These are phyloP conservation scores for Populus ilicifolia DNA, from an alignment of 345 rosid genomes.

Conservation along the genomic window DNA sequence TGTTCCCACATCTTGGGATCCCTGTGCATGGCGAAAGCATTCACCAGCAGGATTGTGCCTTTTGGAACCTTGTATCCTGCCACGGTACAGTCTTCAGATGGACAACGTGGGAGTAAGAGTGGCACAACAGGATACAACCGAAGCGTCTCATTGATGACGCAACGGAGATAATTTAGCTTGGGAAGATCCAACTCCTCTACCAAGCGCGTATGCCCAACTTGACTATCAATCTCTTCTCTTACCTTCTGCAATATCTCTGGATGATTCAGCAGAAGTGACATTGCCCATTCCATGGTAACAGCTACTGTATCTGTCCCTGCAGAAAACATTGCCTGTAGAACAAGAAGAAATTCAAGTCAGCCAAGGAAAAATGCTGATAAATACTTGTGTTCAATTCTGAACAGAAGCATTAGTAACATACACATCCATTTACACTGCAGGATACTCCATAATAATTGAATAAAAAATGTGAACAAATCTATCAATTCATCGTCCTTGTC, in stretches of 20 bases:
- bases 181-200: conserved; percentile 25
- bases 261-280: conserved; percentile 37
- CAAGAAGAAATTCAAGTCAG: too few species aligned
- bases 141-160: conserved; percentile 20
- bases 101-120: conserved; percentile 28
- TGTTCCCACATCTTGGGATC: conserved; percentile 35
- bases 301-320: conserved; percentile 35
- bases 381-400: too few species aligned
- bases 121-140: conserved; percentile 26
- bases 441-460: too few species aligned
- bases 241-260: conserved; percentile 21
- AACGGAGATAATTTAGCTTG: conserved; percentile 20
- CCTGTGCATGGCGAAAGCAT: conserved; percentile 23
- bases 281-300: conserved; percentile 34
- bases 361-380: too few species aligned
- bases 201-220: conserved; percentile 14
- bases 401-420: too few species aligned
- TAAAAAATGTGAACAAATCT: too few species aligned
- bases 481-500: too few species aligned
- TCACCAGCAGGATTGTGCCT: conserved; percentile 24
- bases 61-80: conserved; percentile 24
- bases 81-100: conserved; percentile 17
- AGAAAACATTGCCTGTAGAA: conserved; percentile 11
- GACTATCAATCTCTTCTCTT: conserved; percentile 15
- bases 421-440: too few species aligned